Percentiles rank a stretch among this genome's conserved stretches.
These are phyloP conservation scores for Exophiala lecanii-corni DNA, from an alignment of 2,329 filamentous ascomycete genomes.

Conservation along the genomic window DNA sequence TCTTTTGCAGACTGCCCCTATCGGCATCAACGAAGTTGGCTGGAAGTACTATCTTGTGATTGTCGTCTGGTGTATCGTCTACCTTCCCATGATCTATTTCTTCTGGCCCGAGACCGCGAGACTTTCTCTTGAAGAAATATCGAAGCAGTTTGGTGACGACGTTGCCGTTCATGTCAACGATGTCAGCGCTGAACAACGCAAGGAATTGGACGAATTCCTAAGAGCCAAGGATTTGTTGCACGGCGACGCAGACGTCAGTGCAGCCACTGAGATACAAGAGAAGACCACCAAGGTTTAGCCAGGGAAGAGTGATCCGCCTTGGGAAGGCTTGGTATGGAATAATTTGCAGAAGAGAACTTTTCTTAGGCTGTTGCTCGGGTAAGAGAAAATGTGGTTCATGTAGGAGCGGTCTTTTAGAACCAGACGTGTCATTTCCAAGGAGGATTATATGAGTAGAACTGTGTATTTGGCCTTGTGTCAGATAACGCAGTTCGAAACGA, in stretches of 20 bases:
- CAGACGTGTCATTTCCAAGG: too few relatives aligned
- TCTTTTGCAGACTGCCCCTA: conserved; percentile 43
- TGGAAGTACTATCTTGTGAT: conserved; percentile 45
- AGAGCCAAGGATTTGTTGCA: conserved; percentile 14
- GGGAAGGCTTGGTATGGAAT: too few relatives aligned
- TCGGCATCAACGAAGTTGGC: conserved; percentile 42
- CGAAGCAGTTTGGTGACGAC: conserved; percentile 47
- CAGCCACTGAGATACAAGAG: conserved; percentile 8
- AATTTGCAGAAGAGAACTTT: too few relatives aligned
- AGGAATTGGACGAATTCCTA: conserved; percentile 19
- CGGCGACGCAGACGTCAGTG: not conserved
- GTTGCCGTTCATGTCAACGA: conserved; percentile 45
- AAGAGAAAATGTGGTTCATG: too few relatives aligned
- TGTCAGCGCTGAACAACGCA: conserved; percentile 37
- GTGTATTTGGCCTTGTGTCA: too few relatives aligned
- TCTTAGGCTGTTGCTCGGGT: too few relatives aligned
- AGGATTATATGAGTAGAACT: too few relatives aligned
- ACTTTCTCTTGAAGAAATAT: conserved; percentile 45
- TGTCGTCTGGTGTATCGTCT: conserved; percentile 36
- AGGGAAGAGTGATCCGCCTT: too few relatives aligned
- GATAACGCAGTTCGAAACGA: too few relatives aligned
- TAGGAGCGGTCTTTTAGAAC: too few relatives aligned
- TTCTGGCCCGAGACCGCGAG: conserved; percentile 35
- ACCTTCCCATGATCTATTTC: conserved; percentile 34
- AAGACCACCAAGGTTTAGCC: conserved; percentile 3